Conservation (phyloP, 2,329 filamentous ascomycete genomes). For the Bipolaris victoriae region DNA sequence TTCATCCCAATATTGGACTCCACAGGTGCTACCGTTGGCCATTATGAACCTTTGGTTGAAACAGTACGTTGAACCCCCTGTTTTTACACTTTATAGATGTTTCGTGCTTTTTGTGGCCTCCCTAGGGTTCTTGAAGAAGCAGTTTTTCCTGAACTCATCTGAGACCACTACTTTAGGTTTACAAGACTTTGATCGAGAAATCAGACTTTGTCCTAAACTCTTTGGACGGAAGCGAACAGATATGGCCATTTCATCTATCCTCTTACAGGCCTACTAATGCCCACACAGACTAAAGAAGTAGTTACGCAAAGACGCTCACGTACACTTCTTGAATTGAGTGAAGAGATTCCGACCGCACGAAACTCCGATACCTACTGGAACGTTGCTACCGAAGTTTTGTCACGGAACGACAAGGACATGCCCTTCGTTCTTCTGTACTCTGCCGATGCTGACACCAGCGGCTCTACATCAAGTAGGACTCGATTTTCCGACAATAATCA, state of each 20-base stretch:
- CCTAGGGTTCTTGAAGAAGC: neutral
- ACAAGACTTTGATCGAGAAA: neutral
- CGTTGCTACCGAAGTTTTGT: conserved; percentile 69
- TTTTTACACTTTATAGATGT: neutral
- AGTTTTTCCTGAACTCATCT: too few species aligned
- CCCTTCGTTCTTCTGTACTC: conserved; percentile 38
- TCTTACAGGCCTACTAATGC: conserved; percentile 3
- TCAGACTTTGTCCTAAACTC: neutral
- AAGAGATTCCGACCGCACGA: conserved; percentile 71
- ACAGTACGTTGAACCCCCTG: conserved; percentile 60
- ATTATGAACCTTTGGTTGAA: conserved; percentile 80
- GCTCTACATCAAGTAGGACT: conserved; percentile 13
- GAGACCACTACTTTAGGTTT: neutral
- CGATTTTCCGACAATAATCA: conserved; percentile 13
- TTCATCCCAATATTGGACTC: conserved; percentile 75
- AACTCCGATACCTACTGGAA: conserved; percentile 74
- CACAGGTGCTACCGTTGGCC: conserved; percentile 71
- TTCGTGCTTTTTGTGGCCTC: neutral
- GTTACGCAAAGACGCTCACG: conserved; percentile 16
- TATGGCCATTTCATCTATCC: neutral
- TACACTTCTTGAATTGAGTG: conserved; percentile 50
- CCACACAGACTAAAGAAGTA: conserved; percentile 15
- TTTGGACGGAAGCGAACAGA: neutral
- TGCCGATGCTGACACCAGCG: conserved; percentile 18
- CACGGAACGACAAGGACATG: conserved; percentile 66